Percentiles rank a stretch among this genome's conserved stretches.
Evolutionary conservation across 2,329 filamentous ascomycete species (phyloP).

Genomic region (Ceratocystis eucalypticola): DNA sequence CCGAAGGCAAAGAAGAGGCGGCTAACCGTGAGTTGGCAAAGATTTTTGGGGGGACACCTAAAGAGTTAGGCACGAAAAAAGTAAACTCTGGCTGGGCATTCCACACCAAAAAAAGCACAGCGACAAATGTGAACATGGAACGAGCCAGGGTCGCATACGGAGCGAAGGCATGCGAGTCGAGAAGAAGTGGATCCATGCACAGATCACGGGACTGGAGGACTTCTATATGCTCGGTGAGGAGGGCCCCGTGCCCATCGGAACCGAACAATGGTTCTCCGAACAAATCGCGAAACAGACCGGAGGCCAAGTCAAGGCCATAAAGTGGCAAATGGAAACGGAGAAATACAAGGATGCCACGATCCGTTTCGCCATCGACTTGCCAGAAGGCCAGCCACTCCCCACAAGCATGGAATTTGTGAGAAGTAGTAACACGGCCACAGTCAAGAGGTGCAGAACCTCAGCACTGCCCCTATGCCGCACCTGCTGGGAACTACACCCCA

Average conservation of each 20-base stretch:
- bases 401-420: background rate
- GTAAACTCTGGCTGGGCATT: background rate
- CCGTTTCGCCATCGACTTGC: background rate
- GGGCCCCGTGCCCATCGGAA: background rate
- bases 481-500: no score
- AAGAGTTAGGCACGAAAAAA: background rate
- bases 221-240: background rate
- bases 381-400: background rate
- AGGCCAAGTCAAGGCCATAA: background rate
- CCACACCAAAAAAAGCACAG: background rate
- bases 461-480: no score
- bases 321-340: background rate
- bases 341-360: background rate
- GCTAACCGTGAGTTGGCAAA: no score
- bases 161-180: background rate
- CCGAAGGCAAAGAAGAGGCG: no score
- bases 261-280: background rate
- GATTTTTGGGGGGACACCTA: no score
- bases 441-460: background rate
- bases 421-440: background rate
- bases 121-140: background rate
- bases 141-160: background rate
- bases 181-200: background rate
- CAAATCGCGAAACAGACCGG: background rate
- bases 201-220: background rate